phyloP scores from a whole-genome alignment of 2,329 filamentous ascomycete species.

The Fusarium ramigenum region DNA sequence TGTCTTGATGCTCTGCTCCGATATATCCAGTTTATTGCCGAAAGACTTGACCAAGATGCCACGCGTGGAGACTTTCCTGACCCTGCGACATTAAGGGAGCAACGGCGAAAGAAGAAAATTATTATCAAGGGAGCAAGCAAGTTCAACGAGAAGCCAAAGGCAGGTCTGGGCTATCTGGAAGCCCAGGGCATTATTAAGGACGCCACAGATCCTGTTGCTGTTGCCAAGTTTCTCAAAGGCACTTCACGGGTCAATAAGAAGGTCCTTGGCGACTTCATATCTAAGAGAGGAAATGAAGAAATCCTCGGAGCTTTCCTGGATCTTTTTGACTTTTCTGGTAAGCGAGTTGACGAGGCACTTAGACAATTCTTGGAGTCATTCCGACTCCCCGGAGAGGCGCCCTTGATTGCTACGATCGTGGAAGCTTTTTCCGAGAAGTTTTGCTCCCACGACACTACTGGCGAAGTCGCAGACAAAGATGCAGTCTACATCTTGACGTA shows the following conservation, averaged over 20 bases:
- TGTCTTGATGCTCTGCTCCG: conserved; percentile 92
- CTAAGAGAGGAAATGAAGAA: conserved; percentile 88
- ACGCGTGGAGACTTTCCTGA: conserved; percentile 73
- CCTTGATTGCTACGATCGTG: conserved; percentile 92
- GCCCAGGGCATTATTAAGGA: conserved; percentile 87
- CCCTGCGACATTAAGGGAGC: conserved; percentile 70
- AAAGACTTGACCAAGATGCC: conserved; percentile 79
- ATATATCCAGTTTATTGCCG: conserved; percentile 91
- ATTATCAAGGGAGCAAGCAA: conserved; percentile 89
- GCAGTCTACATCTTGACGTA: conserved; percentile 91
- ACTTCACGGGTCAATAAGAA: conserved; percentile 91
- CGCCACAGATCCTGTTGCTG: conserved; percentile 75
- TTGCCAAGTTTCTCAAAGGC: conserved; percentile 88
- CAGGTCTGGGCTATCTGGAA: conserved; percentile 84
- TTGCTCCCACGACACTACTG: conserved; percentile 72
- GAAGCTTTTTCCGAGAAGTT: conserved; percentile 89
- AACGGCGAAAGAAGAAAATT: conserved; percentile 82
- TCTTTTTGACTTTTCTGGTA: conserved; percentile 86
- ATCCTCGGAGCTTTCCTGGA: conserved; percentile 86
- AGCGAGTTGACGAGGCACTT: conserved; percentile 89
- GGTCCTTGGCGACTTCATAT: conserved; percentile 89
- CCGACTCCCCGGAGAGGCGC: conserved; percentile 90
- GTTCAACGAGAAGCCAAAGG: conserved; percentile 95
- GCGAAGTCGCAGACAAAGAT: conserved; percentile 85
- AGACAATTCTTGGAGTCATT: conserved; percentile 90